Conservation (phyloP, 768 basidiomycete genomes). For the Suillus ampliporus region DNA sequence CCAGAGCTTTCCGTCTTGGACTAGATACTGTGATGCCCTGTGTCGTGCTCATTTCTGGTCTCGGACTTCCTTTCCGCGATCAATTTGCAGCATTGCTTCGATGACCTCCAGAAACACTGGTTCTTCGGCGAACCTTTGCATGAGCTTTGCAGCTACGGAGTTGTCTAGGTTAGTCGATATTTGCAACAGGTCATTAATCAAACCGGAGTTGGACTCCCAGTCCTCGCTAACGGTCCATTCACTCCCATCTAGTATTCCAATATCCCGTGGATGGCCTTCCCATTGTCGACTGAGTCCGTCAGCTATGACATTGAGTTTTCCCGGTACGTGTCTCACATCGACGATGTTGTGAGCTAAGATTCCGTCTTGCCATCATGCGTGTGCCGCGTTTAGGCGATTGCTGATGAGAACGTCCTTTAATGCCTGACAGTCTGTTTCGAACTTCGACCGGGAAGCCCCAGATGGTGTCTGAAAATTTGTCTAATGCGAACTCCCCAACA, state of each 20-base stretch:
- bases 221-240: slow-evolving; percentile 33
- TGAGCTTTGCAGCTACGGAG: too few species aligned
- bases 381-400: slow-evolving; percentile 29
- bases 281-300: slow-evolving; percentile 29
- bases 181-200: slow-evolving; percentile 20
- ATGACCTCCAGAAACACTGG: slow-evolving; percentile 21
- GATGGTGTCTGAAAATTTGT: slow-evolving; percentile 35
- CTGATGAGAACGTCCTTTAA: slow-evolving; percentile 21
- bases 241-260: slow-evolving; percentile 15
- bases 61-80: slow-evolving; percentile 14
- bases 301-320: slow-evolving; percentile 24
- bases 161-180: too few species aligned
- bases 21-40: slow-evolving; percentile 19
- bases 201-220: slow-evolving; percentile 27
- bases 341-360: slow-evolving; percentile 32
- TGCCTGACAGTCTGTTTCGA: slow-evolving; percentile 24
- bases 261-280: slow-evolving; percentile 3
- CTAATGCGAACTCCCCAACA: slow-evolving; percentile 37
- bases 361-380: slow-evolving; percentile 36
- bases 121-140: slow-evolving; percentile 20
- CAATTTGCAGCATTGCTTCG: slow-evolving; percentile 20
- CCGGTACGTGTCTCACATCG: slow-evolving; percentile 29
- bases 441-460: slow-evolving; percentile 37
- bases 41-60: slow-evolving; percentile 24
- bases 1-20: slow-evolving; percentile 21